Conservation (phyloP, 306 rosid species). For the Sophora flavescens region DNA sequence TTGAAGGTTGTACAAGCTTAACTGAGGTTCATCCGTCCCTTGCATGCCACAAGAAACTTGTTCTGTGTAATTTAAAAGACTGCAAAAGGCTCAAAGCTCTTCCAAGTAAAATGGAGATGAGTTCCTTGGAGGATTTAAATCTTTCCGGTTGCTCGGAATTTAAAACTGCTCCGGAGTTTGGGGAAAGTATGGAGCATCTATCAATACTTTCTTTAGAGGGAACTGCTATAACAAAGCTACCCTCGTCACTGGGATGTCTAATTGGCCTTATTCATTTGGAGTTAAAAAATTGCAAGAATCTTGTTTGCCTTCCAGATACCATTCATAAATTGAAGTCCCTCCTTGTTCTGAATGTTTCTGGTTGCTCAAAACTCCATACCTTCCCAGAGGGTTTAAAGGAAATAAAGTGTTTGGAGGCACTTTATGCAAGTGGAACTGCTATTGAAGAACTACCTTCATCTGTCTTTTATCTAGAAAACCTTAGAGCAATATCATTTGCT, state of each 20-base stretch:
- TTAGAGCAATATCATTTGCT: conserved; percentile 40
- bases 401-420: conserved; percentile 42
- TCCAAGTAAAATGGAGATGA: conserved; percentile 48
- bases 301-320: conserved; percentile 48
- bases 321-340: conserved; percentile 45
- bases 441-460: conserved; percentile 48
- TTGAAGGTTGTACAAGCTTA: conserved; percentile 49
- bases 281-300: conserved; percentile 46
- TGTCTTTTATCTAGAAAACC: conserved; percentile 31
- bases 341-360: conserved; percentile 38
- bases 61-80: conserved; percentile 39
- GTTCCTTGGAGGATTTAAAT: conserved; percentile 35
- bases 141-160: conserved; percentile 50
- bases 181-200: conserved; percentile 33
- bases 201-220: conserved; percentile 35
- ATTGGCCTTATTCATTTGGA: conserved; percentile 39
- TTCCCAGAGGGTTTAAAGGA: conserved; percentile 43
- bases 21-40: conserved; percentile 45
- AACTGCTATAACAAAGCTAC: conserved; percentile 42
- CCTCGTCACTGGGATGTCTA: conserved; percentile 44
- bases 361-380: conserved; percentile 39
- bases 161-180: conserved; percentile 47
- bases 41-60: conserved; percentile 42
- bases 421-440: conserved; percentile 38
- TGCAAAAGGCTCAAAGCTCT: conserved; percentile 51